phyloP scores from a whole-genome alignment of 2,329 filamentous ascomycete species.

The Penicillium sp. region DNA sequence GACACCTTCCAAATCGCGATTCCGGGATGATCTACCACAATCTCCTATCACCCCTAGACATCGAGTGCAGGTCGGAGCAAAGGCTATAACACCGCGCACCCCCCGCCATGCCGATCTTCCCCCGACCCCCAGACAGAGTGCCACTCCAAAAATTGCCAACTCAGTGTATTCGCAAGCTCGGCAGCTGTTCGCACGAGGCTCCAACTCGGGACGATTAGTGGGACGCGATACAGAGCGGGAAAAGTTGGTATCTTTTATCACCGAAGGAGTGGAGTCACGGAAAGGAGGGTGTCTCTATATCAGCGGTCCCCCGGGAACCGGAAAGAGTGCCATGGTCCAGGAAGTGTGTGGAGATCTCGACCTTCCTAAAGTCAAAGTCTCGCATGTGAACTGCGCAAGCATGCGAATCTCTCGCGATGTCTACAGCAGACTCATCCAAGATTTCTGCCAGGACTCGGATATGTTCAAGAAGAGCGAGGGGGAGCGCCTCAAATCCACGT shows the following conservation, averaged over 20 bases:
- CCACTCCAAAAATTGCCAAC: constrained; percentile 63
- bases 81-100: constrained; percentile 73
- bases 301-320: constrained; percentile 91
- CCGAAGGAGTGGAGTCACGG: constrained; percentile 58
- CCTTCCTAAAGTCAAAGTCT: constrained; percentile 60
- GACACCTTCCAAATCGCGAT: constrained; percentile 56
- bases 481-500: constrained; percentile 66
- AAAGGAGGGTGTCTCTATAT: constrained; percentile 86
- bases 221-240: constrained; percentile 70
- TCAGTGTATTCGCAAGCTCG: constrained; percentile 86
- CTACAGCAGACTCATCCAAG: constrained; percentile 73
- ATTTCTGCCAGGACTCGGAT: constrained; percentile 63
- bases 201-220: constrained; percentile 70
- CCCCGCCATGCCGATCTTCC: constrained; percentile 45
- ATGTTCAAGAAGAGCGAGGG: constrained; percentile 66
- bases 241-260: constrained; percentile 69
- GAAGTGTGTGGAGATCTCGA: constrained; percentile 68
- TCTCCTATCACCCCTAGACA: constrained; percentile 79
- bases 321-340: constrained; percentile 90
- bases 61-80: constrained; percentile 73
- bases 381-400: constrained; percentile 96
- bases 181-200: constrained; percentile 80
- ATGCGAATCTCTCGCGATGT: constrained; percentile 85
- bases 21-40: constrained; percentile 72
- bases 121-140: constrained; percentile 58